Percentiles rank a stretch among this genome's conserved stretches.
Conservation (phyloP, 148 eudicot genomes). For the Rhododendron williamsianum region DNA sequence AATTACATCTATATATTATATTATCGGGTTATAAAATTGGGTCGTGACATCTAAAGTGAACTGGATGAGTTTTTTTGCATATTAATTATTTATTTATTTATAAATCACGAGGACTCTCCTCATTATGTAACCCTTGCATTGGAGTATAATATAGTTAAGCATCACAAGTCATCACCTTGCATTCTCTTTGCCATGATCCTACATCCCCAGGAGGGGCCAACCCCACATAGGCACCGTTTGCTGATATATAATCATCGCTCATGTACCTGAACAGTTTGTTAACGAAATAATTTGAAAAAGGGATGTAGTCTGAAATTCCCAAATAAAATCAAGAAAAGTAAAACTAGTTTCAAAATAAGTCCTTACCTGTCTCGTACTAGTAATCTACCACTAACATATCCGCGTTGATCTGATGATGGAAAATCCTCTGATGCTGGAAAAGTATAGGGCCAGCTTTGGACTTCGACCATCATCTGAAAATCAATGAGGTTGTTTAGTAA, state of each 20-base stretch:
- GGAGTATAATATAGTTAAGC: background rate
- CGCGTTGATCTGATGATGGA: constrained; percentile 62
- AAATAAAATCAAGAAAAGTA: background rate
- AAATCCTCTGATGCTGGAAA: constrained; percentile 80
- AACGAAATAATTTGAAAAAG: background rate
- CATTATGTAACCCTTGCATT: background rate
- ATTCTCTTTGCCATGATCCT: constrained; percentile 94
- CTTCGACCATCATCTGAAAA: constrained; percentile 44
- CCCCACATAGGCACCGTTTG: constrained; percentile 68
- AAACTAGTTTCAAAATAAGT: background rate
- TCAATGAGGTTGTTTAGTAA: background rate
- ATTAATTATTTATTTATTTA: background rate
- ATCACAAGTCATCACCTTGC: constrained; percentile 54
- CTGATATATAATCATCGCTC: constrained; percentile 39
- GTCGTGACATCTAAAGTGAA: background rate
- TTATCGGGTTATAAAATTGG: too few species aligned
- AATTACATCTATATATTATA: too few species aligned
- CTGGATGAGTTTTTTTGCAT: background rate
- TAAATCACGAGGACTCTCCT: background rate
- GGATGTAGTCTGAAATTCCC: background rate
- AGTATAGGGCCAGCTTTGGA: constrained; percentile 77
- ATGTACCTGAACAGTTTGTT: constrained; percentile 32
- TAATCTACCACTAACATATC: constrained; percentile 58
- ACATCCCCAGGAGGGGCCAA: constrained; percentile 81
- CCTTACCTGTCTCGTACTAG: constrained; percentile 57